phyloP scores from a whole-genome alignment of 2,329 filamentous ascomycete species.

The Penicillium concentricum region DNA sequence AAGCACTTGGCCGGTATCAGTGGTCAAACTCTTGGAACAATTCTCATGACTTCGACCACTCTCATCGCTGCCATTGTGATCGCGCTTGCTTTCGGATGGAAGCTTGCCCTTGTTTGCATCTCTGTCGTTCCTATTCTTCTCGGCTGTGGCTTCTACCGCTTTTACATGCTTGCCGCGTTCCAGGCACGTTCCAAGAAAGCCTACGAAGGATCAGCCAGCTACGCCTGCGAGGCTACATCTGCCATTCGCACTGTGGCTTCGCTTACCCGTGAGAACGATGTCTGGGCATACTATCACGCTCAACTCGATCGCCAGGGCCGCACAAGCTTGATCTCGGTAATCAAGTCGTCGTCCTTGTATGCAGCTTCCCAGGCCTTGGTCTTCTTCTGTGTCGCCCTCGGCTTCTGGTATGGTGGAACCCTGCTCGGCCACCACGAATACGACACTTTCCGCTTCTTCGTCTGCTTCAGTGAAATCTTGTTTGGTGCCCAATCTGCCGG shows the following conservation, averaged over 20 bases:
- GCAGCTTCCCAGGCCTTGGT: conserved; percentile 80
- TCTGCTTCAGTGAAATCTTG: conserved; percentile 83
- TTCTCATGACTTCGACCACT: conserved; percentile 77
- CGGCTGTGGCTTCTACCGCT: conserved; percentile 80
- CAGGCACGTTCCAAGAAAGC: conserved; percentile 75
- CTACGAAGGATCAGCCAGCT: conserved; percentile 78
- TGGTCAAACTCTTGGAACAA: conserved; percentile 81
- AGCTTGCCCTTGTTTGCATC: conserved; percentile 79
- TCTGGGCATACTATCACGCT: conserved; percentile 68
- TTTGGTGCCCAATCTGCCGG: conserved; percentile 92
- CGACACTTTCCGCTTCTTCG: conserved; percentile 81
- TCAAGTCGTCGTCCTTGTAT: conserved; percentile 76
- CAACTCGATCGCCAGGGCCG: conserved; percentile 67
- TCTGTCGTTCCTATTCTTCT: conserved; percentile 75
- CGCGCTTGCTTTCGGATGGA: conserved; percentile 78
- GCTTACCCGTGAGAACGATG: conserved; percentile 81
- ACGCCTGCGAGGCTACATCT: conserved; percentile 89
- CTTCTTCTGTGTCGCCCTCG: conserved; percentile 80
- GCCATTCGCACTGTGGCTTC: conserved; percentile 92
- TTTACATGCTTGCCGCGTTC: conserved; percentile 79
- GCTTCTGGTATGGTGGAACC: conserved; percentile 88
- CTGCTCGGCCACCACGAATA: conserved; percentile 72
- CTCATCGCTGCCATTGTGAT: conserved; percentile 71
- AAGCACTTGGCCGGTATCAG: conserved; percentile 86
- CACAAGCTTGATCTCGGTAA: conserved; percentile 67